These are phyloP conservation scores for Irpex sp. DNA, from an alignment of 1,284 basidiomycete species.

Conservation along the genomic window DNA sequence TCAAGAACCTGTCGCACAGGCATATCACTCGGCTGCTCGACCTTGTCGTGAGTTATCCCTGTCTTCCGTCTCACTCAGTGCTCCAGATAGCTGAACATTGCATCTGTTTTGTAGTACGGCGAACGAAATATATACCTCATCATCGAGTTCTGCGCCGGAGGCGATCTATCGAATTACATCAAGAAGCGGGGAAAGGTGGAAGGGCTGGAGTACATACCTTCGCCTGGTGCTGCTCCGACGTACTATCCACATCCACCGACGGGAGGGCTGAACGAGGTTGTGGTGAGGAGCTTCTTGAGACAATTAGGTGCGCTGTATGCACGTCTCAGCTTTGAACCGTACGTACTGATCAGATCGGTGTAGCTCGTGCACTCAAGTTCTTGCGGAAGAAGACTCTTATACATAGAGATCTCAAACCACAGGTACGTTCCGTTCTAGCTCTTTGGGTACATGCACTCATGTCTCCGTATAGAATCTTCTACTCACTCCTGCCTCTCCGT, in stretches of 20 bases:
- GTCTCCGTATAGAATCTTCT: constrained; percentile 71
- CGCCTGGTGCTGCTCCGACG: constrained; percentile 62
- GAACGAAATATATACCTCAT: constrained; percentile 95
- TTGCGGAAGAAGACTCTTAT: constrained; percentile 88
- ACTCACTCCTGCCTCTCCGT: constrained; percentile 77
- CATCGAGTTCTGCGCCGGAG: constrained; percentile 96
- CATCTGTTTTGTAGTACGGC: constrained; percentile 60
- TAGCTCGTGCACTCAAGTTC: constrained; percentile 91
- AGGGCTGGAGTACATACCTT: constrained; percentile 76
- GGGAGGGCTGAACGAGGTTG: constrained; percentile 89
- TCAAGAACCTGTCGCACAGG: constrained; percentile 90
- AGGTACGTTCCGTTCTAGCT: constrained; percentile 41
- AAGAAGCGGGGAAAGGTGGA: constrained; percentile 89
- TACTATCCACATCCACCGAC: constrained; percentile 90
- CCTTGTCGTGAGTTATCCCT: constrained; percentile 64
- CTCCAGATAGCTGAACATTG: not conserved
- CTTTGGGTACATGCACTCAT: not conserved
- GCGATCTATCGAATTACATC: constrained; percentile 95
- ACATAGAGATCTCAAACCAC: constrained; percentile 97
- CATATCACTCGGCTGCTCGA: constrained; percentile 94
- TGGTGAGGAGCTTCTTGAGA: constrained; percentile 89
- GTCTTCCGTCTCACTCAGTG: constrained; percentile 4
- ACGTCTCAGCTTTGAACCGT: constrained; percentile 3
- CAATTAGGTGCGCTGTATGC: constrained; percentile 66
- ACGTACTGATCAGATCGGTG: constrained; percentile 9